phyloP scores from a whole-genome alignment of 352 stramenopile species.

The Thalassiosira hispida region DNA sequence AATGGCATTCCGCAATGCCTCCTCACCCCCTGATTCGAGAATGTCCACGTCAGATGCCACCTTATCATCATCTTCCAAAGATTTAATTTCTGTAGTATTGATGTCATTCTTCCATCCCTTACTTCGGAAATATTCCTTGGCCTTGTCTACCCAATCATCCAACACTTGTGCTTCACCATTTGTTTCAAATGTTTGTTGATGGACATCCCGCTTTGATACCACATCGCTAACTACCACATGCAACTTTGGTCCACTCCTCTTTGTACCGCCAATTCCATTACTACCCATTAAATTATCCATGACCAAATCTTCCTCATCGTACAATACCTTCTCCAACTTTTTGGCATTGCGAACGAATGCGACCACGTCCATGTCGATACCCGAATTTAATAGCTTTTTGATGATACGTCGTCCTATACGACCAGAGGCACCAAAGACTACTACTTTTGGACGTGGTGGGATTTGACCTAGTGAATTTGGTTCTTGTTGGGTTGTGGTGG shows the following conservation, averaged over 20 bases:
- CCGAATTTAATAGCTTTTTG: slow-evolving; percentile 45
- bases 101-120: slow-evolving; percentile 10
- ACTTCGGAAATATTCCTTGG: slow-evolving; percentile 5
- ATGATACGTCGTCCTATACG: slow-evolving; percentile 63
- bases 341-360: slow-evolving; percentile 65
- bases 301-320: slow-evolving; percentile 47
- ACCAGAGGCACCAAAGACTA: slow-evolving; percentile 67
- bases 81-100: slow-evolving; percentile 5
- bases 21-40: slow-evolving; percentile 27
- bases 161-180: slow-evolving; percentile 1
- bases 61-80: slow-evolving; percentile 13
- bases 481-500: slow-evolving; percentile 10
- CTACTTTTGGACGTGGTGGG: slow-evolving; percentile 59
- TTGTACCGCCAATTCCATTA: neutral
- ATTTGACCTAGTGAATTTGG: neutral
- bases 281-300: slow-evolving; percentile 31
- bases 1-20: slow-evolving; percentile 63
- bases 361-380: slow-evolving; percentile 52
- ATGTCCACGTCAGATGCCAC: slow-evolving; percentile 1
- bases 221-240: slow-evolving; percentile 60
- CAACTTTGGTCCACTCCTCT: slow-evolving; percentile 48
- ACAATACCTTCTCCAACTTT: slow-evolving; percentile 60
- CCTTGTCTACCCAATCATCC: slow-evolving; percentile 18
- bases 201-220: slow-evolving; percentile 46
- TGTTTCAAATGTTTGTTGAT: slow-evolving; percentile 14